Percentiles rank a stretch among this genome's conserved stretches.
Evolutionary conservation across 495 filamentous ascomycete genomes (phyloP).

Genomic region (Trichoderma virens): DNA sequence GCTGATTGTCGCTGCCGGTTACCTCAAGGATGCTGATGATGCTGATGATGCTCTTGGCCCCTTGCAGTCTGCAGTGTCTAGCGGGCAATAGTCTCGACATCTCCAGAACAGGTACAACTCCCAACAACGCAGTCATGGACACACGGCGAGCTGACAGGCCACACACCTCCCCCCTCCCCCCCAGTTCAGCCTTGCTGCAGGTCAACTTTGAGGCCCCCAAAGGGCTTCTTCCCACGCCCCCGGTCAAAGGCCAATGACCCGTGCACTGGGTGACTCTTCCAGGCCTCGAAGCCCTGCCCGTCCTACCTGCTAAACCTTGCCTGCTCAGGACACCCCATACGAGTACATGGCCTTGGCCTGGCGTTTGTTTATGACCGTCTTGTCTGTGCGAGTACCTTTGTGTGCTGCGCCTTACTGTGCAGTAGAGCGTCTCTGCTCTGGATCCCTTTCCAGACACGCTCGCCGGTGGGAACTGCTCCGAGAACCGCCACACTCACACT

Average conservation of each 20-base stretch:
- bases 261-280: not conserved
- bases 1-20: not conserved
- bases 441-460: not conserved
- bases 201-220: slow-evolving; percentile 7
- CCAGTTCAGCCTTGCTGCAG: slow-evolving; percentile 9
- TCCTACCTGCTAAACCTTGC: not conserved
- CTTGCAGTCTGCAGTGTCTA: not conserved
- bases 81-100: not conserved
- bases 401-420: not conserved
- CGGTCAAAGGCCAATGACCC: not conserved
- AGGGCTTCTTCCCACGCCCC: not conserved
- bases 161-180: not conserved
- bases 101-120: not conserved
- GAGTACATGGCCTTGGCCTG: not conserved
- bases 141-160: not conserved
- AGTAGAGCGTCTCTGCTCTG: not conserved
- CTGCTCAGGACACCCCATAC: not conserved
- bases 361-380: not conserved
- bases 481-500: not conserved
- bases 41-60: not conserved
- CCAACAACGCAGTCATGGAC: no score
- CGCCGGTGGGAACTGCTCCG: slow-evolving; percentile 2
- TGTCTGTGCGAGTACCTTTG: not conserved
- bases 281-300: not conserved
- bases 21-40: not conserved